Base-by-base conservation (phyloP, 192 early-diverging fungal species). In the Dissophora ornata region DNA sequence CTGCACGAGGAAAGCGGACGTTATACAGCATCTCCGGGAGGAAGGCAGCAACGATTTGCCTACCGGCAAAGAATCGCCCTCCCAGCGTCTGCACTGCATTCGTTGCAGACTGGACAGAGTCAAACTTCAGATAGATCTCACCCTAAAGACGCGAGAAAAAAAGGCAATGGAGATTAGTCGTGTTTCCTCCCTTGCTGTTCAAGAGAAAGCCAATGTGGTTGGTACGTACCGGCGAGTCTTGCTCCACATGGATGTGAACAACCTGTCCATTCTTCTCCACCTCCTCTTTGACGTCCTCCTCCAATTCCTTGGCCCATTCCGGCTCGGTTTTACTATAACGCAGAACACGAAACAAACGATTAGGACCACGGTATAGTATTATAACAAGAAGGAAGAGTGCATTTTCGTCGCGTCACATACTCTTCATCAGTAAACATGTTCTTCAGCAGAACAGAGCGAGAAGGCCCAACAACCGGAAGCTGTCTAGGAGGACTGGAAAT, bases 1-100 rank as follows among this genome's bases (percentile, higher is more conserved):
- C 83, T 46, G 89, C 87, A 74, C 82, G 83, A 57, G 89, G 87
- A 77, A 82, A 89, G 52, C 83, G 83, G 52, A 82, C 87, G 74
- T 89, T 84, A 84, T 90, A 90, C 42, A 86, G 75, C 62, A 84
- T 80, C 73, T 90, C 89, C 21, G 83, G 79, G 46, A 89, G 84
- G 68, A 62, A 89, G 22, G 82, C 82, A 34, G 89, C 89, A 57
- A 81, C 73, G 61, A 90, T 89, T 82, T 92, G 86, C 66, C 92
- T 93, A 28, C 95, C 94, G 62, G 91, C 93, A 85, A 98, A 98
- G 89, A 93, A 98, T 30, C 96, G 82, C 4, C 90, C 90, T 77
- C 94, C 89, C 60, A 98, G 82, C 12, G 88, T 86, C 51, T 84
- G 79, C 21, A 91, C 80, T 32, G 96, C 95, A 38, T 66, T 70